These are phyloP conservation scores for Colletotrichum sidae DNA, from an alignment of 2,329 filamentous ascomycete species.

Conservation along the genomic window DNA sequence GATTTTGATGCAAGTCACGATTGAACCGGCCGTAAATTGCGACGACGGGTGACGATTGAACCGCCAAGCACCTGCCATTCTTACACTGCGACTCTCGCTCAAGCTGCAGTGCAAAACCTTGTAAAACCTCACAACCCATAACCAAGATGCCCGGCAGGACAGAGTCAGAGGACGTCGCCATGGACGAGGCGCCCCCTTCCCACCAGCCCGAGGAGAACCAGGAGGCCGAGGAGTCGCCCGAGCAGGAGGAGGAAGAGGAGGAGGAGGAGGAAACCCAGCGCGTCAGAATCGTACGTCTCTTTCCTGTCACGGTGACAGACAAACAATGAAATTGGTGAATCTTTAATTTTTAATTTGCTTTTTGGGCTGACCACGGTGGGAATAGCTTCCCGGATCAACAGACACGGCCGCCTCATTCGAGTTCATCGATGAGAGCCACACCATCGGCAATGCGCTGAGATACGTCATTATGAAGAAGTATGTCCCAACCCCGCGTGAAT, in stretches of 20 bases:
- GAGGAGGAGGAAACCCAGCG: conserved; percentile 65
- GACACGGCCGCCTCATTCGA: conserved; percentile 95
- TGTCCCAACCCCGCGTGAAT: neutral
- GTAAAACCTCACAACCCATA: neutral
- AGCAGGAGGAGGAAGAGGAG: conserved; percentile 59
- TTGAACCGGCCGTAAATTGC: conserved; percentile 1
- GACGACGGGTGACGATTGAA: neutral
- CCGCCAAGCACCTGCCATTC: too few relatives aligned
- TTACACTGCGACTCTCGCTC: too few relatives aligned
- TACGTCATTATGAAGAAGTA: conserved; percentile 99
- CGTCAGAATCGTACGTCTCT: conserved; percentile 68
- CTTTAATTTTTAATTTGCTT: too few relatives aligned
- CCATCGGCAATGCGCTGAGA: conserved; percentile 90
- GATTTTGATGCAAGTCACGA: conserved; percentile 26
- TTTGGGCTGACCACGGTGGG: neutral
- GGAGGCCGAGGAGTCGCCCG: conserved; percentile 50
- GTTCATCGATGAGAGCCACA: conserved; percentile 94
- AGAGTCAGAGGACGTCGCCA: conserved; percentile 53
- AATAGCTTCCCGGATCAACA: conserved; percentile 83
- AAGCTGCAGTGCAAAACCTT: too few relatives aligned
- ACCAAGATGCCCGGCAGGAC: conserved; percentile 54
- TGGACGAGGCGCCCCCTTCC: conserved; percentile 46
- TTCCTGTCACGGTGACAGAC: too few relatives aligned
- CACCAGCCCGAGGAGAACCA: conserved; percentile 49
- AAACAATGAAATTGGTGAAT: too few relatives aligned